Evolutionary conservation across 495 filamentous ascomycete genomes (phyloP).

Genomic region (Pseudotulostoma volvatum): DNA sequence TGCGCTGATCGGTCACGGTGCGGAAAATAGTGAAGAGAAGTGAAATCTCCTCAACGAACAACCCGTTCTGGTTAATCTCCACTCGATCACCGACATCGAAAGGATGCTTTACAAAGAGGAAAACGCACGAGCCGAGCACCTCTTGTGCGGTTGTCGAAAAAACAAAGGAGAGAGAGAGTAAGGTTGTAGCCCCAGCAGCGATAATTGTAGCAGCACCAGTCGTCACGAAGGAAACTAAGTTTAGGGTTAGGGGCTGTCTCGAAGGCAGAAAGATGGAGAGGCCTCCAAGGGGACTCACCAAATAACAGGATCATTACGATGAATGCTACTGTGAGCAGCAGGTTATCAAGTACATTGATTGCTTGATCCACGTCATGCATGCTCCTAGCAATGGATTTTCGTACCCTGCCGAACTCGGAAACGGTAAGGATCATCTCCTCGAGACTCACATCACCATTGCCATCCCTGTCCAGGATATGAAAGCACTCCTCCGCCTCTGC

Average conservation of each 20-base stretch:
- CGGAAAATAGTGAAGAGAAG: slow-evolving; percentile 90
- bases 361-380: slow-evolving; percentile 97
- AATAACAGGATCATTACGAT: slow-evolving; percentile 77
- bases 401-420: slow-evolving; percentile 62
- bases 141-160: slow-evolving; percentile 86
- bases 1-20: slow-evolving; percentile 60
- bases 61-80: slow-evolving; percentile 53
- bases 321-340: slow-evolving; percentile 62
- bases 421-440: slow-evolving; percentile 91
- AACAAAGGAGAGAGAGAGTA: slow-evolving; percentile 87
- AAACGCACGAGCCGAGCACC: slow-evolving; percentile 89
- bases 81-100: slow-evolving; percentile 90
- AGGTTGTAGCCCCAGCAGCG: slow-evolving; percentile 83
- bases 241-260: background rate
- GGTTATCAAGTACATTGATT: slow-evolving; percentile 72
- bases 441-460: slow-evolving; percentile 82
- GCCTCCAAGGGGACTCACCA: slow-evolving; percentile 29
- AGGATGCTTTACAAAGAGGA: slow-evolving; percentile 94
- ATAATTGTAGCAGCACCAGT: slow-evolving; percentile 71
- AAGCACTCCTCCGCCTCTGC: slow-evolving; percentile 75
- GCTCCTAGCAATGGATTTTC: slow-evolving; percentile 72
- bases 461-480: slow-evolving; percentile 59
- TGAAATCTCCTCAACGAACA: slow-evolving; percentile 84
- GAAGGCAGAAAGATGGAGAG: background rate
- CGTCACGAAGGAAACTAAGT: slow-evolving; percentile 62